Conservation (phyloP, 176 grass and related monocot genomes). For the Aegilops sharonensis region DNA sequence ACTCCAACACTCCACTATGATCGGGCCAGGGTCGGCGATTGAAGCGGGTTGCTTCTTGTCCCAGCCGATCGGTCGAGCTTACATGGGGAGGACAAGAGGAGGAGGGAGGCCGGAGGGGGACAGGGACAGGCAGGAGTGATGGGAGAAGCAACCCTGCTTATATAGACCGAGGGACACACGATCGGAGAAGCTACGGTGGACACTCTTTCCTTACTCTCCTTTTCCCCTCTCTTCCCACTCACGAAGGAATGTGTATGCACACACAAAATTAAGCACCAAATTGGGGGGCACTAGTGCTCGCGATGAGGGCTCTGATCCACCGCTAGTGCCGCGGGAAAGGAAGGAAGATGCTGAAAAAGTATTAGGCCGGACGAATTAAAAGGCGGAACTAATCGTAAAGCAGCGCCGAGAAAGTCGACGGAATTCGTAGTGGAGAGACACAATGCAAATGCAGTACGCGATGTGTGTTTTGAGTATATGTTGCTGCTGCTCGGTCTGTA, state of each 20-base stretch:
- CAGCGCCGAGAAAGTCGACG: background rate
- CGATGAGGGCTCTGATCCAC: background rate
- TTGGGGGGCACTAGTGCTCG: background rate
- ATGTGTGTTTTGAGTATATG: background rate
- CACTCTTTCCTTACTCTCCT: no score
- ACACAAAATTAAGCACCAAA: no score
- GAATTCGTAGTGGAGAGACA: no score
- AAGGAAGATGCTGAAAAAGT: background rate
- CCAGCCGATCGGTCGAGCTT: background rate
- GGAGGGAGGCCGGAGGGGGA: background rate
- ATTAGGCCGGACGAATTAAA: constrained; percentile 34
- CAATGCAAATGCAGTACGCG: no score
- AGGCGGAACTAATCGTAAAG: background rate
- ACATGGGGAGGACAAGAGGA: background rate
- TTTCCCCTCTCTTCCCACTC: no score
- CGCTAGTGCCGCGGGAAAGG: background rate
- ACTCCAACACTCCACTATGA: background rate
- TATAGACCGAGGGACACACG: background rate
- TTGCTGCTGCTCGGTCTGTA: background rate
- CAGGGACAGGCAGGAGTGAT: constrained; percentile 38
- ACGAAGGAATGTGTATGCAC: background rate
- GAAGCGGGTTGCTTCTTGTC: background rate
- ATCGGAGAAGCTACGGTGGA: background rate
- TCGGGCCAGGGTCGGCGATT: background rate
- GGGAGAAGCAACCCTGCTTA: constrained; percentile 32